Percentiles rank a stretch among this genome's conserved stretches.
phyloP scores from a whole-genome alignment of 345 rosid genomes.

The Erysimum cheiranthoides region DNA sequence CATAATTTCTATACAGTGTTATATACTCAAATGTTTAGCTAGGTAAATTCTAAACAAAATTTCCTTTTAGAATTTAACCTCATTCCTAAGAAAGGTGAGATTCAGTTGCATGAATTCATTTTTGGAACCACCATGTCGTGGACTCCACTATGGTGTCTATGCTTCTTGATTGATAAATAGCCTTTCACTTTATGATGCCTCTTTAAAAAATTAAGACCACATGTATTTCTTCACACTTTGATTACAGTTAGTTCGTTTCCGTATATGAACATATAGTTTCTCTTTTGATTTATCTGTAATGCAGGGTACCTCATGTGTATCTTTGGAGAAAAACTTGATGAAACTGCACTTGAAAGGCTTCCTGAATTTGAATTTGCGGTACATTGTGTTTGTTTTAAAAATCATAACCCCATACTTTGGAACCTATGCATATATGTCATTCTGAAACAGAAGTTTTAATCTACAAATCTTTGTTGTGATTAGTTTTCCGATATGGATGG shows the following conservation, averaged over 20 bases:
- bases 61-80: background rate
- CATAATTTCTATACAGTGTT: background rate
- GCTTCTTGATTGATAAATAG: conserved; percentile 33
- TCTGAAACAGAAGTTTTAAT: conserved; percentile 12
- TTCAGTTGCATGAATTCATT: conserved; percentile 6
- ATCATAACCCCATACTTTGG: background rate
- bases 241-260: conserved; percentile 17
- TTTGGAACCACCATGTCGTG: conserved; percentile 15
- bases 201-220: conserved; percentile 7
- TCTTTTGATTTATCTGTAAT: conserved; percentile 23
- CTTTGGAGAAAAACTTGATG: conserved; percentile 77
- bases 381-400: conserved; percentile 40
- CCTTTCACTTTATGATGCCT: conserved; percentile 23
- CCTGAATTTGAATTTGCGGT: conserved; percentile 80
- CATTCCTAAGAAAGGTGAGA: conserved; percentile 20
- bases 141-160: conserved; percentile 35
- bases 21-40: background rate
- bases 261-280: conserved; percentile 13
- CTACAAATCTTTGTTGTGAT: conserved; percentile 24
- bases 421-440: conserved; percentile 18
- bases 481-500: conserved; percentile 84
- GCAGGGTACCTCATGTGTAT: conserved; percentile 90
- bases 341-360: conserved; percentile 54
- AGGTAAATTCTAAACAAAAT: background rate
- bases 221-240: conserved; percentile 12